Evolutionary conservation across 2,329 filamentous ascomycete genomes (phyloP), one percentile per base, ranked within the genome.

Genomic region (Pseudogymnoascus sp.): DNA sequence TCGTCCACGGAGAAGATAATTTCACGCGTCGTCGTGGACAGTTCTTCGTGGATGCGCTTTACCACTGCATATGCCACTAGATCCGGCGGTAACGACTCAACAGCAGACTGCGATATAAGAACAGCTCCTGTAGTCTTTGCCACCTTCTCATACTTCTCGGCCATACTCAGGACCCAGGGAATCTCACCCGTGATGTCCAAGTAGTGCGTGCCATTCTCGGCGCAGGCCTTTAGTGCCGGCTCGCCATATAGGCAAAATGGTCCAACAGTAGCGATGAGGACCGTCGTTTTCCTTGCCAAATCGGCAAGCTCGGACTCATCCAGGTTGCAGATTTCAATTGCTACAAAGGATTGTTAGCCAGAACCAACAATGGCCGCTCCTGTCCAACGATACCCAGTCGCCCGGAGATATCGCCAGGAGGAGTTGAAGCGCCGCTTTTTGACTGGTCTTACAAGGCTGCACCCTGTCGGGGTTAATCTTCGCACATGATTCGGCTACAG

Each of bases 401-500:
- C 1, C 16, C n/a, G 47, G 25, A 50, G 43, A 22, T 25, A 25
- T 25, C 22, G 25, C 1, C 16, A n/a, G 47, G 28, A 54, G 47
- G 47, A 54, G 18, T 32, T 12, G 28, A 54, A 54, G n/a, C 47
- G 28, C 47, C 12, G 28, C n/a, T 18, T 14, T 54, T 18, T 54
- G 47, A 54, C 25, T 54, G 61, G 59, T 62, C 75, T 68, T 81
- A 89, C 88, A 83, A 69, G 91, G 91, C 60, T 83, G 80, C 35
- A 77, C 70, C 60, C 92, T 86, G 72, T 95, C 86, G 2, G 85
- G 78, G 70, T 89, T 89, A 62, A 88, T 69, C 61, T 75, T 71
- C 67, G 85, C 84, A 71, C 92, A 80, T 60, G 89, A 84, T 59
- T 84, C 77, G 6, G 85, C 83, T 9, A 97, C 74, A 39, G 76